Conservation (phyloP, 352 stramenopile species). For the Phytophthora chlamydospora region DNA sequence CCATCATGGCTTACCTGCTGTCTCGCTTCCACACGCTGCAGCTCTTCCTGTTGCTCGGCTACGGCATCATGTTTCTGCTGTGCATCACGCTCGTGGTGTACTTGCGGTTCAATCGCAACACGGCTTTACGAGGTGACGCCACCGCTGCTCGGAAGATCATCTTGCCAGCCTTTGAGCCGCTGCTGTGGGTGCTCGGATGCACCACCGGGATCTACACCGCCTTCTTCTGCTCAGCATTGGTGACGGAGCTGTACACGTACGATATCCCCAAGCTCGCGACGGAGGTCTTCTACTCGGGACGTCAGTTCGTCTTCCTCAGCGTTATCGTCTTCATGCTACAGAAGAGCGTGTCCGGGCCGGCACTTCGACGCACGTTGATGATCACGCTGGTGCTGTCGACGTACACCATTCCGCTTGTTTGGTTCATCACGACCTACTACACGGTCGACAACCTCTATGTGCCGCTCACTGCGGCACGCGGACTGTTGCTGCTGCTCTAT, state of each 20-base stretch:
- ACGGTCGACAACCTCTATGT: slow-evolving; percentile 43
- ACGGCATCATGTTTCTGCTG: slow-evolving; percentile 64
- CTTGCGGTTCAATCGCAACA: slow-evolving; percentile 52
- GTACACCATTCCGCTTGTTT: slow-evolving; percentile 56
- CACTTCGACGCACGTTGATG: slow-evolving; percentile 47
- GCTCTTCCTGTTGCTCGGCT: slow-evolving; percentile 59
- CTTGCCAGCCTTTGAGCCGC: slow-evolving; percentile 61
- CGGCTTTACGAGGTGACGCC: slow-evolving; percentile 49
- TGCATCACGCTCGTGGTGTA: slow-evolving; percentile 54
- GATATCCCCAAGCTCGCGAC: slow-evolving; percentile 58
- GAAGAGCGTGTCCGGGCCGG: slow-evolving; percentile 56
- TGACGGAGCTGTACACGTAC: slow-evolving; percentile 52
- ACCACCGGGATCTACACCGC: slow-evolving; percentile 54
- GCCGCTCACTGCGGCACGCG: slow-evolving; percentile 41
- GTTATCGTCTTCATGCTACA: slow-evolving; percentile 74
- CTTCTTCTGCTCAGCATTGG: slow-evolving; percentile 52
- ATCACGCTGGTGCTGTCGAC: slow-evolving; percentile 53
- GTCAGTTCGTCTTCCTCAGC: slow-evolving; percentile 66
- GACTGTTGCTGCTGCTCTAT: slow-evolving; percentile 49
- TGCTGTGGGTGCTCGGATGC: slow-evolving; percentile 52
- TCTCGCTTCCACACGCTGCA: slow-evolving; percentile 54
- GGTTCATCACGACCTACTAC: slow-evolving; percentile 43
- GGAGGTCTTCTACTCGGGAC: slow-evolving; percentile 64
- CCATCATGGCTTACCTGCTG: slow-evolving; percentile 43
- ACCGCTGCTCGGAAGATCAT: slow-evolving; percentile 63